Evolutionary conservation across 108 stramenopile genomes (phyloP), one percentile per base, ranked within the genome.

Genomic region (Schizochytrium sp.): DNA sequence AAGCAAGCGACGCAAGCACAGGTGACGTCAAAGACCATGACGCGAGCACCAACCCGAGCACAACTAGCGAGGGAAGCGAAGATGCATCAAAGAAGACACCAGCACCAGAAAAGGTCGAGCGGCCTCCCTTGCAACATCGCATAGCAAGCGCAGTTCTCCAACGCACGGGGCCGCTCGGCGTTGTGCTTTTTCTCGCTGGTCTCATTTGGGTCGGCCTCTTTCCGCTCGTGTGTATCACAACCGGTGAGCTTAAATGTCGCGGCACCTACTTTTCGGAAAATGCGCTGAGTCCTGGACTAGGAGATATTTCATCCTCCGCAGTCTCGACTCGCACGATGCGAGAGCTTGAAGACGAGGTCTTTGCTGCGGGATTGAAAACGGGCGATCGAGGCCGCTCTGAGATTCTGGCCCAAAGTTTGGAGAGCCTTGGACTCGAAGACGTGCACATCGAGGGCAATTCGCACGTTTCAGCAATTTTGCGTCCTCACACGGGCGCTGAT

Each of bases 231-330:
- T 83, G 76, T 4, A 53, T 83, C 45, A 83, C 76, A 12, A 83
- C 76, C 6, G 76, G 76, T 6, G 76, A 83, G 76, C 76, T 53
- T 45, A 83, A 83, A 23, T 83, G 76, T 45, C 45, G 76, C n/a
- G 76, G 76, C 10, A 83, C 76, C 16, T 83, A 83, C 51, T 53
- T 83, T 28, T 83, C 76, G 10, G 76, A 83, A 34, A 83, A 83
- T 34, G 76, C 76, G 45, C 76, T 83, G 43, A 47, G 51, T 12
- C 76, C 76, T 6, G 76, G 76, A 12, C 14, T 18, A 6, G 76
- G 23, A 14, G 51, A 47, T 18, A 28, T 53, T 1, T 43, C 76
- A 6, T 83, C 48, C 5, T 47, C 76, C 19, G 23, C 48, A 23
- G 76, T 18, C 14, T 23, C 34, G 25, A 6, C 25, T 18, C 63